Evolutionary conservation across 2,329 filamentous ascomycete genomes (phyloP).

Genomic region (Venturia oleaginea): DNA sequence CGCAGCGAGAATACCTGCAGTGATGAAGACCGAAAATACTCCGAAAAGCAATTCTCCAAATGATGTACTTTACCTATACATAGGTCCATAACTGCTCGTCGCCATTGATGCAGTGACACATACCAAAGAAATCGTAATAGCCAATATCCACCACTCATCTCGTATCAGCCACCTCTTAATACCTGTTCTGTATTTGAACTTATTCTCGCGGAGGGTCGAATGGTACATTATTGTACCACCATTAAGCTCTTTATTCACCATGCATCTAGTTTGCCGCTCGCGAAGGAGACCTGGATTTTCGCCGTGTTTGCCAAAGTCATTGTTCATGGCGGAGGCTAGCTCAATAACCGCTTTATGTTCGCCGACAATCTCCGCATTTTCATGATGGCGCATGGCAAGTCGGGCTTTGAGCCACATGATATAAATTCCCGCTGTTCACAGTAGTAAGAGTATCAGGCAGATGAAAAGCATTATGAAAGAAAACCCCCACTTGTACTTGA

Average conservation of each 20-base stretch:
- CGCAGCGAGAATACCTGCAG: neutral
- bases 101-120: neutral
- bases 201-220: neutral
- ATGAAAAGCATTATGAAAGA: conserved; percentile 20
- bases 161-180: neutral
- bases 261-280: neutral
- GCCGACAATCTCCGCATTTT: conserved; percentile 15
- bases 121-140: neutral
- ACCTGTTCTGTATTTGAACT: neutral
- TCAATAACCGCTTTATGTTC: conserved; percentile 20
- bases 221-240: conserved; percentile 7
- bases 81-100: neutral
- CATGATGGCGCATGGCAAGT: conserved; percentile 14
- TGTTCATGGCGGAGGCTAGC: conserved; percentile 19
- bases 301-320: conserved; percentile 10
- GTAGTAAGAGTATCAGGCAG: conserved; percentile 15
- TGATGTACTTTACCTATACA: too few relatives aligned
- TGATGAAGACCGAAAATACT: neutral
- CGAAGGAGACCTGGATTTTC: neutral
- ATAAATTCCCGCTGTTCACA: conserved; percentile 19
- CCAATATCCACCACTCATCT: conserved; percentile 6
- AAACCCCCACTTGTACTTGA: conserved; percentile 22
- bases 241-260: neutral
- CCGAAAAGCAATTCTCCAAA: neutral
- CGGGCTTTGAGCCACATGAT: conserved; percentile 17